Conservation (phyloP, 352 stramenopile genomes). For the Pythium plurisporium region DNA sequence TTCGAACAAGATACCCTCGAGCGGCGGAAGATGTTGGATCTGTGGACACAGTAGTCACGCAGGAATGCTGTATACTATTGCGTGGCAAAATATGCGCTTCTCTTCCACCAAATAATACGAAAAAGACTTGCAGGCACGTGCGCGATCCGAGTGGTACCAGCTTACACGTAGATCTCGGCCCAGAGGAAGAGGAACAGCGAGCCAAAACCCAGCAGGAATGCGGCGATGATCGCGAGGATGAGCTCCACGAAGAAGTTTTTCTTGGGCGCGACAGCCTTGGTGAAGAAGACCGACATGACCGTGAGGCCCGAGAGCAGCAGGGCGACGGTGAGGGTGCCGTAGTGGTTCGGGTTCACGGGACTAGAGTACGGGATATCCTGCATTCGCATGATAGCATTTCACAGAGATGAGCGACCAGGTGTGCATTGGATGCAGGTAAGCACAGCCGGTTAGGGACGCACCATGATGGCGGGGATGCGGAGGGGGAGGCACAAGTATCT, state of each 20-base stretch:
- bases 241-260: conserved; percentile 79
- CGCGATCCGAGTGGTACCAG: background rate
- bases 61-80: background rate
- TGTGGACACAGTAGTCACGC: too few species aligned
- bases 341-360: conserved; percentile 63
- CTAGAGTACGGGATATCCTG: conserved; percentile 83
- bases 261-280: conserved; percentile 59
- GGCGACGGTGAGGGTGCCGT: conserved; percentile 55
- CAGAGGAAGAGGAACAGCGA: conserved; percentile 86
- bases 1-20: background rate
- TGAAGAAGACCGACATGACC: conserved; percentile 84
- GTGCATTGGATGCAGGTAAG: too few species aligned
- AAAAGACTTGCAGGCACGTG: background rate
- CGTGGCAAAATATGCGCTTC: background rate
- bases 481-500: conserved; percentile 5
- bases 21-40: too few species aligned
- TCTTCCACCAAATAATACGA: conserved; percentile 12
- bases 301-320: conserved; percentile 67
- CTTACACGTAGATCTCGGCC: conserved; percentile 86
- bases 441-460: too few species aligned
- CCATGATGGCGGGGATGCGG: conserved; percentile 23
- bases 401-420: background rate
- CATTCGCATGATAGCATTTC: background rate
- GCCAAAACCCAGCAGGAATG: conserved; percentile 73
- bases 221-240: conserved; percentile 54